A percentile compares a stretch with the other conserved stretches of the same genome.
These are phyloP conservation scores for Komagataella pastoris DNA, from an alignment of 805 yeast genomes.

Conservation along the genomic window DNA sequence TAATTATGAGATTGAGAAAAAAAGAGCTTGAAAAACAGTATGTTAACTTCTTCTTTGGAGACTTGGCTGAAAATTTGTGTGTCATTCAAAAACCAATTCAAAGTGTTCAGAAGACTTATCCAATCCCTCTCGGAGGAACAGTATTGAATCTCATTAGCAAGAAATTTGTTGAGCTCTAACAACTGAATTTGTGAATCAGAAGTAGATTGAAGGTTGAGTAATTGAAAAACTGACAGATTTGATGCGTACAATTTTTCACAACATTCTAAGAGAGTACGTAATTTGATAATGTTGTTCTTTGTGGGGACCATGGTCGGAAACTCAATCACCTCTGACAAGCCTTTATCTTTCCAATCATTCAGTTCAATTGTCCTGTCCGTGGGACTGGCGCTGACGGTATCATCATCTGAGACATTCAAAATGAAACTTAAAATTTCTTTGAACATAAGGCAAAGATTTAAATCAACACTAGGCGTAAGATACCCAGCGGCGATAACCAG, in stretches of 20 bases:
- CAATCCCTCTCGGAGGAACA: conserved; percentile 8
- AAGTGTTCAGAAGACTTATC: conserved; percentile 13
- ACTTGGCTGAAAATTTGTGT: conserved; percentile 14
- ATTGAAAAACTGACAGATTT: background rate
- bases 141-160: conserved; percentile 11
- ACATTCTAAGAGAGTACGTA: background rate
- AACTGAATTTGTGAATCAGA: conserved; percentile 8
- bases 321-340: background rate
- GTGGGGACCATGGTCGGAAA: background rate
- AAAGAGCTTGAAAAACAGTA: background rate
- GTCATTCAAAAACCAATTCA: conserved; percentile 13
- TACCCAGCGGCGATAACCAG: background rate
- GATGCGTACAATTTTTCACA: background rate
- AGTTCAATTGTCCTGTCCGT: background rate
- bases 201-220: background rate
- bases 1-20: conserved; percentile 3
- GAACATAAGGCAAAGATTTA: background rate
- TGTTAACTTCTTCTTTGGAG: conserved; percentile 8
- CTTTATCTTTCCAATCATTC: background rate
- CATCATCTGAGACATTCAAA: background rate
- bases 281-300: background rate
- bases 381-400: background rate
- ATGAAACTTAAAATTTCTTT: background rate
- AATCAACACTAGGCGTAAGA: background rate
- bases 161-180: conserved; percentile 11